Base-by-base conservation (phyloP, 345 rosid genomes). In the Boechera divaricarpa region DNA sequence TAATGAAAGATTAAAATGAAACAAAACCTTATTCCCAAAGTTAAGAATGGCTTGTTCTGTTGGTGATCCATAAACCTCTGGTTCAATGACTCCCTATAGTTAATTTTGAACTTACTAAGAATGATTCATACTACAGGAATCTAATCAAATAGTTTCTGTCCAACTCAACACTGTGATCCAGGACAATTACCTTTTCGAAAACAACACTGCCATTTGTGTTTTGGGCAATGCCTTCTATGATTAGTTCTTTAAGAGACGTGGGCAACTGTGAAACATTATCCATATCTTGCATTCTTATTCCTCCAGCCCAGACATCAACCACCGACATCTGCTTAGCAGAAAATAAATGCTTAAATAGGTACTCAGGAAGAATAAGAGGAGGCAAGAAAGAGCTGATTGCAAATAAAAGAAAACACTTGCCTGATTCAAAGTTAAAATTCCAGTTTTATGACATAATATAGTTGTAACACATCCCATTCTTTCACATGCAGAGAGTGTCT, bases 381-480 rank as follows among this genome's bases (percentile, higher is more conserved):
- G 39, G 70, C 54, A 73, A 63, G 26, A 39, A 16, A 28, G n/a
- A 53, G 54, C 35, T 53, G 44, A 53, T 63, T 73, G 48, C 56
- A 32, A 12, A 12, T 1, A 74, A 15, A 12, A 28, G 15, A 62
- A 21, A 21, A 73, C 31, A 73, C 79, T 62, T 51, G 87, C 98
- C 97, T 91, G 55, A 82, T 91, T 94, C 78, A 79, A 70, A 7
- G 98, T 94, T 78, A 90, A 79, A 42, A 97, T 89, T 72, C 98
- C 98, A 42, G 93, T 94, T 86, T 90, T 87, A 51, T 94, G 94
- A 86, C 98, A 91, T 82, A 97, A 83, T 60, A 94, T 86, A 56
- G 94, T 91, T 54, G 93, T 90, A 31, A 95, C 93, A 16, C 84
- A 89, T 49, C 94, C 97, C 97, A 94, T 91, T 38, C 86, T 94